Conservation (phyloP, 768 basidiomycete species). For the Mycena pura region DNA sequence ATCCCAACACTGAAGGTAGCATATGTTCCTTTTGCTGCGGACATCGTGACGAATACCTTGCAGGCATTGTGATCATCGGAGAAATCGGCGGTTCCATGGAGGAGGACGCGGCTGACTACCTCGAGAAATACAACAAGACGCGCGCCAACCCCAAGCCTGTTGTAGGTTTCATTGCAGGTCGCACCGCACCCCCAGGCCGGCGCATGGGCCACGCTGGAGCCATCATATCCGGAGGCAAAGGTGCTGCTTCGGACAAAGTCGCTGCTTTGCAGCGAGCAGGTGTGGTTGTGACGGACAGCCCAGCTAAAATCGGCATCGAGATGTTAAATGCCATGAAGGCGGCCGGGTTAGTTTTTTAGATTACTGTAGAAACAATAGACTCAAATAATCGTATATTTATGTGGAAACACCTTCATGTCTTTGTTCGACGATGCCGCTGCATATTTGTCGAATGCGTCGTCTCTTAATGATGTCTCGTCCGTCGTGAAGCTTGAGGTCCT, state of each 20-base stretch:
- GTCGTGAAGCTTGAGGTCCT: slow-evolving; percentile 78
- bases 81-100: slow-evolving; percentile 99
- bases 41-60: slow-evolving; percentile 1
- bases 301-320: slow-evolving; percentile 89
- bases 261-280: slow-evolving; percentile 90
- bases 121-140: slow-evolving; percentile 92
- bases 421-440: slow-evolving; percentile 65
- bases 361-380: too few species aligned
- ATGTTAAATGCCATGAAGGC: slow-evolving; percentile 91
- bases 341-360: slow-evolving; percentile 64
- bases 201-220: slow-evolving; percentile 99
- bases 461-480: slow-evolving; percentile 62
- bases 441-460: slow-evolving; percentile 65
- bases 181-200: slow-evolving; percentile 96
- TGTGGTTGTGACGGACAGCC: slow-evolving; percentile 92
- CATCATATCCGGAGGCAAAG: slow-evolving; percentile 98
- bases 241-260: slow-evolving; percentile 94
- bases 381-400: too few species aligned
- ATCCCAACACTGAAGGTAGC: slow-evolving; percentile 90
- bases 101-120: slow-evolving; percentile 97
- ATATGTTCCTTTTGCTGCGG: slow-evolving; percentile 7
- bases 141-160: slow-evolving; percentile 90
- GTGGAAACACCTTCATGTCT: too few species aligned
- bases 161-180: slow-evolving; percentile 97
- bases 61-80: slow-evolving; percentile 96